Evolutionary conservation across 2,329 filamentous ascomycete genomes (phyloP).

Genomic region (Exophiala dermatitidis): DNA sequence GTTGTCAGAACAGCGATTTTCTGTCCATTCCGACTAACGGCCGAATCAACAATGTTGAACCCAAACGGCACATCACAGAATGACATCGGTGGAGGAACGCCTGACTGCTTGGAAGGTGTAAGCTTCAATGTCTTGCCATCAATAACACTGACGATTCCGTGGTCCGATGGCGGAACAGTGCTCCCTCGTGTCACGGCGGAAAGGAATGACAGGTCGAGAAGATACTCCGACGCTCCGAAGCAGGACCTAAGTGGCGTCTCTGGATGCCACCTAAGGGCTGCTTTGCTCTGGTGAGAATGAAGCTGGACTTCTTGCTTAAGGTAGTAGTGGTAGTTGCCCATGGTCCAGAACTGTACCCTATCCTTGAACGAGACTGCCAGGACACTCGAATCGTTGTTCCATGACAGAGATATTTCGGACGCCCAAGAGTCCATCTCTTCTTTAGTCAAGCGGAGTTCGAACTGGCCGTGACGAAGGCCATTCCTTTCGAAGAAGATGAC

Average conservation of each 20-base stretch:
- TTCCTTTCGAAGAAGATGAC: conserved; percentile 96
- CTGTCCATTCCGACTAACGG: conserved; percentile 59
- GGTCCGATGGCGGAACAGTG: conserved; percentile 63
- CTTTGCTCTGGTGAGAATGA: conserved; percentile 21
- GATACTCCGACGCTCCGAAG: conserved; percentile 39
- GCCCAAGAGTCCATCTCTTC: conserved; percentile 51
- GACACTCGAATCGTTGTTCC: conserved; percentile 90
- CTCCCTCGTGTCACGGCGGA: conserved; percentile 52
- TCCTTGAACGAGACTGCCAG: conserved; percentile 71
- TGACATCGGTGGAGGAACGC: conserved; percentile 89
- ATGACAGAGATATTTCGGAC: conserved; percentile 60
- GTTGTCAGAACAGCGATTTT: conserved; percentile 67
- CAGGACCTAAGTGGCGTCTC: conserved; percentile 70
- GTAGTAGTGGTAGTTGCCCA: conserved; percentile 97
- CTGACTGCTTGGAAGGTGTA: conserved; percentile 75
- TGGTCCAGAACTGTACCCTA: conserved; percentile 88
- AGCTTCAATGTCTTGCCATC: conserved; percentile 76
- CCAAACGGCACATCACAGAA: conserved; percentile 62
- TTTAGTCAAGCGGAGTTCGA: conserved; percentile 63
- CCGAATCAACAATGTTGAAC: conserved; percentile 63
- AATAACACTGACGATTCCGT: conserved; percentile 72
- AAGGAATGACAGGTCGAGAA: conserved; percentile 16
- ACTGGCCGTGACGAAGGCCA: conserved; percentile 92
- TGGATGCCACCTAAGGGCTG: conserved; percentile 63
- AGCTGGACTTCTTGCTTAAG: conserved; percentile 74